These are phyloP conservation scores for Thelonectria olida DNA, from an alignment of 2,329 filamentous ascomycete genomes.

Conservation along the genomic window DNA sequence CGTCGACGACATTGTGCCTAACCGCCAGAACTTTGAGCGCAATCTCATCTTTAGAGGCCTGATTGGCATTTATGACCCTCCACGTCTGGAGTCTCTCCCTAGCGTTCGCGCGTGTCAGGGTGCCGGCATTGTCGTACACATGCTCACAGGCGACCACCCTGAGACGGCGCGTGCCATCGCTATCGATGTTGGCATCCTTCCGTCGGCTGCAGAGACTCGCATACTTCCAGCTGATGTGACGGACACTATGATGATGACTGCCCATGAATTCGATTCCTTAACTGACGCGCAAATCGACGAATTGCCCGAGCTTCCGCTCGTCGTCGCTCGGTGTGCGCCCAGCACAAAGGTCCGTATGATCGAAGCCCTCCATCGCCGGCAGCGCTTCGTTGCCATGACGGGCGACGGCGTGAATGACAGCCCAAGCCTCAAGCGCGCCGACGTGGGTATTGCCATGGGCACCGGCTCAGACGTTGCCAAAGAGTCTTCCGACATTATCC, in stretches of 20 bases:
- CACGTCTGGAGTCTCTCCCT: conserved; percentile 68
- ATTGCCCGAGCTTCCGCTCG: conserved; percentile 69
- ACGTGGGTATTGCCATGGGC: conserved; percentile 79
- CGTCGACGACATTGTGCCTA: conserved; percentile 24
- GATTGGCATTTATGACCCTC: conserved; percentile 74
- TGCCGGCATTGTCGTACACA: conserved; percentile 69
- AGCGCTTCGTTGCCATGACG: conserved; percentile 72
- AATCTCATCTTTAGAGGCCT: conserved; percentile 71
- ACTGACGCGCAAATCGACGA: conserved; percentile 69
- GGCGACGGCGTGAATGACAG: conserved; percentile 77
- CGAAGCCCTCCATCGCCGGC: conserved; percentile 74
- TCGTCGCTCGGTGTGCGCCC: conserved; percentile 74
- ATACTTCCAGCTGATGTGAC: conserved; percentile 59
- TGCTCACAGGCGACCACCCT: conserved; percentile 72
- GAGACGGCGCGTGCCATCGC: conserved; percentile 69
- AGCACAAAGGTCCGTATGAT: conserved; percentile 80
- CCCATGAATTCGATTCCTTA: conserved; percentile 70
- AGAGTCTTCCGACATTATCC: conserved; percentile 69
- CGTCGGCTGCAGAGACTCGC: conserved; percentile 47
- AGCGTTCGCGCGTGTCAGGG: conserved; percentile 63
- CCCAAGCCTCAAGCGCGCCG: conserved; percentile 71
- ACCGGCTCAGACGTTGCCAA: conserved; percentile 75
- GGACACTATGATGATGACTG: conserved; percentile 68
- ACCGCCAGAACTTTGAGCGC: conserved; percentile 53
- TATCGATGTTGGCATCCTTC: conserved; percentile 68